Evolutionary conservation across 1,284 basidiomycete genomes (phyloP), one percentile per base, ranked within the genome.

Genomic region (Ustilago bromivora): DNA sequence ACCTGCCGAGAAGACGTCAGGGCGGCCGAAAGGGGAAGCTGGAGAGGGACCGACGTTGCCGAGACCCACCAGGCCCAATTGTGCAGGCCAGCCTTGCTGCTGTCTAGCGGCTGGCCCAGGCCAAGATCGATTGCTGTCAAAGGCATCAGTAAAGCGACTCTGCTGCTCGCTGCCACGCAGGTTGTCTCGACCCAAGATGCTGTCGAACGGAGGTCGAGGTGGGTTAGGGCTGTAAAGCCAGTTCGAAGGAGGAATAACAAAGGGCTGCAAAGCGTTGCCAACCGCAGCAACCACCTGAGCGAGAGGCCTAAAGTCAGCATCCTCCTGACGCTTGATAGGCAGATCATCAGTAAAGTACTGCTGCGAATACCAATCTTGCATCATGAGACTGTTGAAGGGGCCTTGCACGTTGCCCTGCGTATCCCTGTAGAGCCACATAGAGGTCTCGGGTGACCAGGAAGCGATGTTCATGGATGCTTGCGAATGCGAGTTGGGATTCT

Each of bases 291-390:
- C 74, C 23, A 87, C 71, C 9, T 79, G 77, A 46, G 83, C 86
- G 17, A 88, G 83, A 15, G 87, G 82, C 51, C 84, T 83, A 60
- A 87, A 88, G 9, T 85, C 84, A 32, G 61, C 52, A 49, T 87
- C 87, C 35, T 83, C 81, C 8, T 81, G 91, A 57, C 94, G 91
- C 82, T 92, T 94, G 90, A 96, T 92, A 40, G 93, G 90, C 35
- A 98, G 89, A 73, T 94, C 92, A 53, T 91, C 88, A n/a, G 90
- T 89, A 86, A 99, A 98, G 88, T 97, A 99, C 15, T 92, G 92
- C 83, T 93, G 93, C 63, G 94, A 91, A 86, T 92, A 93, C 96
- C 96, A 98, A 80, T 94, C 94, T 88, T 98, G 95, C 96, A 99
- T 98, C 70, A 93, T 86, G 73, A 92, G 90, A 32, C 93, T 94